A percentile compares a stretch with the other conserved stretches of the same genome.
Conservation (phyloP, 345 rosid genomes). For the Citropsis articulata region DNA sequence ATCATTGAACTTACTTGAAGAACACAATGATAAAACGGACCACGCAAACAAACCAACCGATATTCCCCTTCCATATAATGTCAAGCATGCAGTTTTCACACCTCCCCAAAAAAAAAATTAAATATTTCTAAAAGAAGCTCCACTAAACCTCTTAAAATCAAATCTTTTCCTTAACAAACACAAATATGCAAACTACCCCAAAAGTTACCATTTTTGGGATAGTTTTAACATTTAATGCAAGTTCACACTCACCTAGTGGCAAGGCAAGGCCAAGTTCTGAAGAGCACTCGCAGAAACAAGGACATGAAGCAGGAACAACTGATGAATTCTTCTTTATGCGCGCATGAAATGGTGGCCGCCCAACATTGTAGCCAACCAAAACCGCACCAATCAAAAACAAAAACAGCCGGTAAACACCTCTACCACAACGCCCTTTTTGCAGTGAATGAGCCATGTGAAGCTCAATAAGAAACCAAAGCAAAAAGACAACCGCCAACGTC, state of each 20-base stretch:
- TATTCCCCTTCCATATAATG: not conserved
- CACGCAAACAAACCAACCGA: not conserved
- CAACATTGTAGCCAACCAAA: constrained; percentile 23
- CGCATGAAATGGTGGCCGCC: constrained; percentile 16
- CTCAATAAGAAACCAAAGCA: not conserved
- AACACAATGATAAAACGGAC: not conserved
- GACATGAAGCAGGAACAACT: constrained; percentile 21
- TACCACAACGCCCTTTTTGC: constrained; percentile 15
- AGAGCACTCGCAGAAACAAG: constrained; percentile 39
- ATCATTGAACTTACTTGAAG: not conserved
- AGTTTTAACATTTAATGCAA: not conserved
- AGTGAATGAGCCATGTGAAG: constrained; percentile 29
- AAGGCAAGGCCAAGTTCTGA: constrained; percentile 17
- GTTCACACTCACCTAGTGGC: constrained; percentile 29
- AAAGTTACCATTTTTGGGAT: not conserved
- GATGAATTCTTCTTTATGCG: constrained; percentile 21
- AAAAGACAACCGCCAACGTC: not conserved
- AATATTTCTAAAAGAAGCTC: not conserved
- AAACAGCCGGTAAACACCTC: constrained; percentile 28
- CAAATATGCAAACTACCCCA: not conserved
- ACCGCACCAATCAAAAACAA: constrained; percentile 25
- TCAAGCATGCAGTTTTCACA: not conserved
- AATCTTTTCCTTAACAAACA: not conserved
- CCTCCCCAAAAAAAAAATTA: not conserved
- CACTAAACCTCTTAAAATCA: not conserved